Percentiles rank a stretch among this genome's conserved stretches.
Conservation (phyloP, 1,139 yeast species). For the Candida sanyaensis region DNA sequence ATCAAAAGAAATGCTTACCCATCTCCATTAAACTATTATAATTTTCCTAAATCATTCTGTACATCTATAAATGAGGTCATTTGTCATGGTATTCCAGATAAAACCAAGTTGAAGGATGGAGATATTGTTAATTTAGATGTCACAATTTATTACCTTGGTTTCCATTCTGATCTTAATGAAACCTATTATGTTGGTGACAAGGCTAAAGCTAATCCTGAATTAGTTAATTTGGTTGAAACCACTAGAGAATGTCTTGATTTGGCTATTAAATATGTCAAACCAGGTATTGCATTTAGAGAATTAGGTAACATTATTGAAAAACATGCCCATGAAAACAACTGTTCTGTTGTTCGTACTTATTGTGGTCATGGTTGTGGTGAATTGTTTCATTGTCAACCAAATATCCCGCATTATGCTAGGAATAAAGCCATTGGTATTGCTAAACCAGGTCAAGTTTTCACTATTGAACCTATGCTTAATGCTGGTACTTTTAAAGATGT, state of each 20-base stretch:
- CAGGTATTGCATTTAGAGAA: conserved; percentile 86
- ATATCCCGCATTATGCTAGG: conserved; percentile 90
- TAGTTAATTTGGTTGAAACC: conserved; percentile 89
- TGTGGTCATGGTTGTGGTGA: conserved; percentile 94
- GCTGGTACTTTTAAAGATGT: conserved; percentile 81
- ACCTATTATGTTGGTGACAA: conserved; percentile 96
- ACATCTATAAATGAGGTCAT: conserved; percentile 93
- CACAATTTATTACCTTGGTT: conserved; percentile 79
- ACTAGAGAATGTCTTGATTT: conserved; percentile 84
- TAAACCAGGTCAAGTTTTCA: conserved; percentile 95
- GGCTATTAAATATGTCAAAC: conserved; percentile 85
- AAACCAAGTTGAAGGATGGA: conserved; percentile 83
- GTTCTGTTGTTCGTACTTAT: conserved; percentile 87
- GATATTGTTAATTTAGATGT: conserved; percentile 94
- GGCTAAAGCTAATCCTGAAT: conserved; percentile 71
- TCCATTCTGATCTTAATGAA: conserved; percentile 94
- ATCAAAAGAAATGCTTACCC: conserved; percentile 91
- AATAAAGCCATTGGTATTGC: conserved; percentile 94
- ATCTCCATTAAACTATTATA: conserved; percentile 91
- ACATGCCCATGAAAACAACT: conserved; percentile 76
- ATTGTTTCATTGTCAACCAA: conserved; percentile 91
- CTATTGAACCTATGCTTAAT: conserved; percentile 97
- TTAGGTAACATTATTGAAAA: conserved; percentile 88
- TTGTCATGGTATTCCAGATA: conserved; percentile 97
- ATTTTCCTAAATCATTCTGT: conserved; percentile 91